Base-by-base conservation (phyloP, 495 filamentous ascomycete species). In the Daldinia bambusicola region DNA sequence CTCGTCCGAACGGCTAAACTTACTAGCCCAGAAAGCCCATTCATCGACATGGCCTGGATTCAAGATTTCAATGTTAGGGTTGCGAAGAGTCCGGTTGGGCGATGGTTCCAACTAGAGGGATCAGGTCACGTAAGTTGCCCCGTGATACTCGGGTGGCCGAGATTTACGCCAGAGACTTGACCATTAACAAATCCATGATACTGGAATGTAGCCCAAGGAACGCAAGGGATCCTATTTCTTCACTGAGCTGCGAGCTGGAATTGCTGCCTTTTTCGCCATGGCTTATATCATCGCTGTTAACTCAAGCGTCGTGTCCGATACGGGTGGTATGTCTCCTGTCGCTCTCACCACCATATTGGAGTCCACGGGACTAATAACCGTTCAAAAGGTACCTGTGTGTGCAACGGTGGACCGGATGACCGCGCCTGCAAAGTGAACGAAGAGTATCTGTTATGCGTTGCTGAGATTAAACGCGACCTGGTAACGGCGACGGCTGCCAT, bases 251-350 rank as follows among this genome's bases (percentile, higher is more conserved):
- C 89, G 92, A 56, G 92, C 91, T 65, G 92, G 91, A 60, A 77
- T 94, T 2, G 91, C 91, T 34, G 92, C 92, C 53, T 93, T 94
- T 83, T 93, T 94, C 80, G 91, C 92, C 70, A 94, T 94, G 92
- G 91, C 92, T 74, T 89, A 90, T 75, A 92, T 92, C 75, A 87
- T 89, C 60, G 84, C 85, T 34, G 89, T 91, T 71, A 93, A 92
- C 80, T 87, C 86, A 56, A 90, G 83, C 71, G 91, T 93, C 76
- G 86, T 89, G 59, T 83, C 89, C 57, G 82, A 84, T 53, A 79
- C 71, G 36, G 82, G 82, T 48, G 82, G 74, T 76, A 73, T 67
- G 58, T 45, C 45, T 51, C 36, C 37, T 61, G 7, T 30, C 13
- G 32, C 38, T 20, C 14, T 32, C 20, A 6, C 30, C 14, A 18